Evolutionary conservation across 441 rosid genomes (phyloP), one percentile per base, ranked within the genome.

Genomic region (Theobroma grandiflorum): DNA sequence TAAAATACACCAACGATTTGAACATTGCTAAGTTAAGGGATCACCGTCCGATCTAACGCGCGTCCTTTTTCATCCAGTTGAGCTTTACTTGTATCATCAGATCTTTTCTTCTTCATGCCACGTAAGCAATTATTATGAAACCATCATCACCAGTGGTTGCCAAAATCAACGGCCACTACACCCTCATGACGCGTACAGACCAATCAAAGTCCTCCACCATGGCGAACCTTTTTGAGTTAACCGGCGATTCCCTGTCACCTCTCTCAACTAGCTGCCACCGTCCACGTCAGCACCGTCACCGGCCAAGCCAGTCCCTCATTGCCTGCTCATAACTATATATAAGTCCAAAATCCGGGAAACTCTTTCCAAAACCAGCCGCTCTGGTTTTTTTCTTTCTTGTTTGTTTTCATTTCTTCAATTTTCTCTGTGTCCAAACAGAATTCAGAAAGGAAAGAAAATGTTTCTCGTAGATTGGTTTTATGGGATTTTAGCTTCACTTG

Each of bases 391-490:
- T 62, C 67, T 26, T 26, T 61, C 31, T 22, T 49, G 5, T 63
- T 71, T 26, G 35, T 8, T 72, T 74, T 42, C 16, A 15, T 33
- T n/a, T 35, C 31, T 35, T 35, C 33, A 55, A 43, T 62, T 26
- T 61, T 74, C 52, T 38, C 11, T 6, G 50, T 10, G 10, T 9
- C 50, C 66, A 74, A 57, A 74, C 55, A 58, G 38, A 57, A 74
- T 38, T 45, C 8, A 16, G 20, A 42, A 31, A 45, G 26, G 3
- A 58, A 40, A 18, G 11, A 35, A 47, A 38, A 88, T 89, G 92
- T 89, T 86, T 75, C 84, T 88, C 82, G 83, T 89, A 47, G 92
- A 89, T 85, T 89, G 92, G 92, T 89, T 89, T 78, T 89, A 88
- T 45, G 90, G 92, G 80, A 81, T 89, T 79, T 74, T 89, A 8